Base-by-base conservation (phyloP, 179 eudicot genomes). In the Vitellaria paradoxa region DNA sequence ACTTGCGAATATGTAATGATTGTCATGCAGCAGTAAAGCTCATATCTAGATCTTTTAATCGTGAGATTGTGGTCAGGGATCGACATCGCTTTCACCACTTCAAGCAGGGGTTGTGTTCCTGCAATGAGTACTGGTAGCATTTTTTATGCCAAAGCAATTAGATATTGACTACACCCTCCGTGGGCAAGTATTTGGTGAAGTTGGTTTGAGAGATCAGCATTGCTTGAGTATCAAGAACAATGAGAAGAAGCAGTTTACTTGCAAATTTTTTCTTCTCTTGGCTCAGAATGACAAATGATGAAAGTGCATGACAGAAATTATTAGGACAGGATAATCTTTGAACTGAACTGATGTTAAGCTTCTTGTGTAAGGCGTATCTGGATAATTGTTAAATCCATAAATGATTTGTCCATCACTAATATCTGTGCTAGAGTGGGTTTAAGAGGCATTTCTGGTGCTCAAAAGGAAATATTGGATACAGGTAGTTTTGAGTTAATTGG, bases 381-480 rank as follows among this genome's bases (percentile, higher is more conserved):
- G 37, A 30, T 13, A 21, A 37, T 15, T 9, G 50, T 56, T 68
- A 7, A 4, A 6, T 30, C 42, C 5, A 56, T 21, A 40, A 20
- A 23, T 63, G 20, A 26, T 55, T 73, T 42, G 9, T 15, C 15
- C 42, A 23, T 59, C 17, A 47, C 45, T 74, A 91, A 88, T 81
- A 66, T 71, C 65, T 90, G 78, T 84, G 78, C 62, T 93, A 93
- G 49, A 87, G 90, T 84, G 87, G 82, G 72, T 90, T 90, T 86
- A 70, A 84, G 91, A 86, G 94, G 94, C 26, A 86, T 90, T 56
- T 89, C 93, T 24, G 90, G 93, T 68, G 92, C 89, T 67, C 97
- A 90, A 75, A 92, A 90, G 87, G 89, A 90, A 84, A 89, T 90
- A 84, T 77, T 92, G 78, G 88, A 92, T 57, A 85, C 93, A 83